These are phyloP conservation scores for Pterocarpus santalinus DNA, from an alignment of 306 rosid genomes.

Conservation along the genomic window DNA sequence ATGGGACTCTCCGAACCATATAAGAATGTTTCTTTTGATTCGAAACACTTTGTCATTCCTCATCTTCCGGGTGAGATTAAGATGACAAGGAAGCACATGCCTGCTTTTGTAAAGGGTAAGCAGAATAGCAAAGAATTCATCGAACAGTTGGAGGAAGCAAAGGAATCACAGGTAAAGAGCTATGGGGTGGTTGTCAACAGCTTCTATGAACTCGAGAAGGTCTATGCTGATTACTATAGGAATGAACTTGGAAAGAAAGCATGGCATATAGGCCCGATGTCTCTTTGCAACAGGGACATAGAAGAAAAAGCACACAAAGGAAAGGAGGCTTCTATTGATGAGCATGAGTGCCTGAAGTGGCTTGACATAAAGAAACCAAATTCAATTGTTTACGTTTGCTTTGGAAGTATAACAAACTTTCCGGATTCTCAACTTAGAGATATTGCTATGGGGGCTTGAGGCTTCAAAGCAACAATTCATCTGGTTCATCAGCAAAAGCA, in stretches of 20 bases:
- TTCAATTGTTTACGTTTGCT: conserved; percentile 67
- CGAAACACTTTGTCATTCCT: conserved; percentile 51
- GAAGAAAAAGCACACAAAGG: conserved; percentile 30
- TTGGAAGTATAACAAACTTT: conserved; percentile 54
- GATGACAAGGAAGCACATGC: conserved; percentile 42
- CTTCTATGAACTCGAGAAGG: conserved; percentile 66
- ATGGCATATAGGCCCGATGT: conserved; percentile 78
- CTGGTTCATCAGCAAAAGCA: background rate
- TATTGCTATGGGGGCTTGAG: background rate
- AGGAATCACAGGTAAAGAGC: conserved; percentile 47
- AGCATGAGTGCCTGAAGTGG: conserved; percentile 44
- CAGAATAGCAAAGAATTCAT: background rate
- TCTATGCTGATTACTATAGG: conserved; percentile 54
- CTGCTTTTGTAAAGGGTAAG: background rate
- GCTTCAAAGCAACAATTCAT: background rate
- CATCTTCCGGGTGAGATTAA: conserved; percentile 52
- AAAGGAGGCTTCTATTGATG: conserved; percentile 8
- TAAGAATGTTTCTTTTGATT: conserved; percentile 53
- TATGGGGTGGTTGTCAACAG: conserved; percentile 66
- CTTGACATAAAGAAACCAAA: conserved; percentile 44
- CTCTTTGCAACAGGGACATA: conserved; percentile 4
- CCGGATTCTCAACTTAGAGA: conserved; percentile 56
- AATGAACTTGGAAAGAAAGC: conserved; percentile 51
- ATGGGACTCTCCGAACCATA: conserved; percentile 43
- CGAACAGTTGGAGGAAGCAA: background rate